Percentiles rank a stretch among this genome's conserved stretches.
These are phyloP conservation scores for Artemisia tridentata DNA, from an alignment of 129 eudicot species.

Conservation along the genomic window DNA sequence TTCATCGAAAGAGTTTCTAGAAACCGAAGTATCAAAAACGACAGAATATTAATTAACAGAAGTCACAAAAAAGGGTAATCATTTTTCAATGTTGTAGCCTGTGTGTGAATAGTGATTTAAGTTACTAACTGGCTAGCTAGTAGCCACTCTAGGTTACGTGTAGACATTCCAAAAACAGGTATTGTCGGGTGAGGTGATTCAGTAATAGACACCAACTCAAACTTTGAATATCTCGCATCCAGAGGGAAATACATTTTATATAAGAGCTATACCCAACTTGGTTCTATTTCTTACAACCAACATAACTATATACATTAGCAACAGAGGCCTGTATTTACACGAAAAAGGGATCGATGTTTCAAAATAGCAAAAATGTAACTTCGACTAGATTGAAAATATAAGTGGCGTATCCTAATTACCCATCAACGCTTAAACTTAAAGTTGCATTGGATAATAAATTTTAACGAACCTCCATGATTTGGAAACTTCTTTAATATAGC, in stretches of 20 bases:
- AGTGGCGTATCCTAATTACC: neutral
- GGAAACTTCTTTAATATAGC: conserved; percentile 88
- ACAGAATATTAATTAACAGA: neutral
- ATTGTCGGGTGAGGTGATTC: neutral
- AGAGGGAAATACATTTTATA: neutral
- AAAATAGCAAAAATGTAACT: too few relatives aligned
- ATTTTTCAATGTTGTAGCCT: neutral
- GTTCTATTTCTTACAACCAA: neutral
- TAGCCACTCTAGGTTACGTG: neutral
- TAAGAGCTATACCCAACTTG: neutral
- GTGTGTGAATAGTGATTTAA: neutral
- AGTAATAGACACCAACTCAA: neutral
- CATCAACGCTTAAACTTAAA: neutral
- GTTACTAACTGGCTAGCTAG: neutral
- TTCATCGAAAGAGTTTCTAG: conserved; percentile 94
- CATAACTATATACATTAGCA: conserved; percentile 11
- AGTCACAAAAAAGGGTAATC: neutral
- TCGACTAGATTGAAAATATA: neutral
- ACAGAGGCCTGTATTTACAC: neutral
- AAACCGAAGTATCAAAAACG: conserved; percentile 10
- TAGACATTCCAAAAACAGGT: neutral
- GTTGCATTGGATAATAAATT: too few relatives aligned
- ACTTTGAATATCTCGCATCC: neutral
- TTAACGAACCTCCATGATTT: conserved; percentile 84
- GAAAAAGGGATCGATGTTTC: neutral